Evolutionary conservation across 768 basidiomycete genomes (phyloP), one percentile per base, ranked within the genome.

Genomic region (Naganishia onofrii): DNA sequence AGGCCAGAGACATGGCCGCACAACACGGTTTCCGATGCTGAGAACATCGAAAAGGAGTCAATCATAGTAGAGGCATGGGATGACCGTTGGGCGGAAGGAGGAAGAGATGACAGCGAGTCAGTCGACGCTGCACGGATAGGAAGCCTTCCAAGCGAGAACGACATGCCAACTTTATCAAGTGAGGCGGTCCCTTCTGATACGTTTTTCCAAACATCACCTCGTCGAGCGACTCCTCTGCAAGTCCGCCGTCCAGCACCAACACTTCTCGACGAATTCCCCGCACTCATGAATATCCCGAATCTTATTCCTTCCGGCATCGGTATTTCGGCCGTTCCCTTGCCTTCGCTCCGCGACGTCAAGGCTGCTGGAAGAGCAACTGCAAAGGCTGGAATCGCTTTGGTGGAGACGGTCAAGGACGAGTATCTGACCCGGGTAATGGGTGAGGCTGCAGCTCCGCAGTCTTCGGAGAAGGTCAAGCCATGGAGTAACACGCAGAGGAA

Each of bases 261-360:
- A 6, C 57, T 58, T 23, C 34, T 58, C 34, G 57, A 58, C 34
- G 57, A 58, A 36, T 58, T 58, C 23, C 57, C 57, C n/a, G 57
- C 57, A 58, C 57, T 58, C 19, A 34, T 36, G 32, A 58, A 58
- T 36, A 58, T 58, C 21, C 57, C 57, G 36, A 58, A 58, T n/a
- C 34, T 34, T 6, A 58, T 58, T 31, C 57, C 57, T 23, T 58
- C 57, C 12, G 57, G 57, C 19, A n/a, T 58, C 34, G 57, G 57
- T n/a, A 36, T 58, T 8, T 38, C 57, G 8, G 34, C 21, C 5
- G 32, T 58, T 23, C 57, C 57, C n/a, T 36, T 58, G 36, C 57
- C 57, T 19, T 58, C 57, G 32, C 57, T 58, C n/a, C 57, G 36
- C 8, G 57, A 58, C 34, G 57, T 58, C 57, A 58, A 38, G 34